These are phyloP conservation scores for Rhizoctonia solani DNA, from an alignment of 1,284 basidiomycete species.

Conservation along the genomic window DNA sequence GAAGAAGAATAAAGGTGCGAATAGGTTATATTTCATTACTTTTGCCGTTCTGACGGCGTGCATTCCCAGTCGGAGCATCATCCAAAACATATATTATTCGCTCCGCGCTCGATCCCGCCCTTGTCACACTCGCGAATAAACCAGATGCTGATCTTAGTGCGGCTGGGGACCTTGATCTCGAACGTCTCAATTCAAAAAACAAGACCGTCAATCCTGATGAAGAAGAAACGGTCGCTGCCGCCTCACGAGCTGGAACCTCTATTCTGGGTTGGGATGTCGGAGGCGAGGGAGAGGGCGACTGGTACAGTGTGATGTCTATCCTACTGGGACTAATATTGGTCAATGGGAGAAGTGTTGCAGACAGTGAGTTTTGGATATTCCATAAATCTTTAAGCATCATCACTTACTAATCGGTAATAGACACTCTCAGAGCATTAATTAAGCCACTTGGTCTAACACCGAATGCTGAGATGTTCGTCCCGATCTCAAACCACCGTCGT, in stretches of 20 bases:
- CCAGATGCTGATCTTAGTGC: conserved; percentile 61
- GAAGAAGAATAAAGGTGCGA: conserved; percentile 57
- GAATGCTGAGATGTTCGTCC: conserved; percentile 52
- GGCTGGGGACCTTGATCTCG: conserved; percentile 49
- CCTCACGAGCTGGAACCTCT: conserved; percentile 20
- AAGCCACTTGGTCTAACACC: conserved; percentile 62
- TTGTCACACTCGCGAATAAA: conserved; percentile 62
- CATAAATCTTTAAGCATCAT: background rate
- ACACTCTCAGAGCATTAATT: conserved; percentile 63
- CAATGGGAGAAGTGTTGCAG: conserved; percentile 65
- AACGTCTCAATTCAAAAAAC: conserved; percentile 47
- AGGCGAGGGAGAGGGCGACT: conserved; percentile 35
- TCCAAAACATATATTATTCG: conserved; percentile 78
- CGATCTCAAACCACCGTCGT: conserved; percentile 51
- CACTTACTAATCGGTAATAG: conserved; percentile 42
- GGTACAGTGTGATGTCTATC: conserved; percentile 57
- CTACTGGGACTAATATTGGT: conserved; percentile 73
- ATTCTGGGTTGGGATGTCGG: conserved; percentile 40
- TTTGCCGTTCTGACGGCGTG: conserved; percentile 44
- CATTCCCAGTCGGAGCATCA: conserved; percentile 48
- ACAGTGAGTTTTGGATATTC: conserved; percentile 55
- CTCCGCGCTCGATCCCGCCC: conserved; percentile 57
- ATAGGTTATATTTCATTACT: too few species aligned
- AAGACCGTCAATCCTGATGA: conserved; percentile 42
- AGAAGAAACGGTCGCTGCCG: conserved; percentile 47